Evolutionary conservation across 2,329 filamentous ascomycete species (phyloP), one percentile per base, ranked within the genome.

Genomic region (Alternaria sp.): DNA sequence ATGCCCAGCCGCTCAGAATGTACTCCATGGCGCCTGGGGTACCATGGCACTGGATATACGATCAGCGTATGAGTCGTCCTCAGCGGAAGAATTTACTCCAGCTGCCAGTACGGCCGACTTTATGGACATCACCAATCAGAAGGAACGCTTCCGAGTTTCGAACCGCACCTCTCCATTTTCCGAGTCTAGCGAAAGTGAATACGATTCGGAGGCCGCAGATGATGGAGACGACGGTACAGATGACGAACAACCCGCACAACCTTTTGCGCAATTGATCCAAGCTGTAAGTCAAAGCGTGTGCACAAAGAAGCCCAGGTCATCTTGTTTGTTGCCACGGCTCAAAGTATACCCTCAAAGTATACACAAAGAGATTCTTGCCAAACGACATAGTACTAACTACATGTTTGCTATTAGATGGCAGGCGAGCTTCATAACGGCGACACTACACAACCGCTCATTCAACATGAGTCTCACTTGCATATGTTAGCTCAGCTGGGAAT

Each of bases 1-100:
- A 28, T 74, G 71, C 40, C 28, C 50, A 3, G 53, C 36, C 38
- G 44, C 53, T 16, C 46, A 48, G 18, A 51, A 32, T 14, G 38
- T 56, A 14, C 45, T 57, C 12, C 74, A 75, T 46, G 74, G 65
- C 9, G 63, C 65, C 4, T 78, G 75, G 75, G 66, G 65, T n/a
- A 66, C 69, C 25, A 63, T 76, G 43, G 71, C 71, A 41, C 43
- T 78, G 7, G 70, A 78, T 44, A 68, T 72, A 5, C 44, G 61
- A 28, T 69, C 70, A 6, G 75, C 71, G 9, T 69, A 67, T 25
- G 66, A 71, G 52, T 59, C 59, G 54, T 57, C 46, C 41, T 28
- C 44, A 1, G n/a, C 30, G 11, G 56, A 57, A 48, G 41, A 44
- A 18, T 22, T 28, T 4, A 22, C 18, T 5, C n/a, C 46, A 9